phyloP scores from a whole-genome alignment of 1,284 basidiomycete genomes.

The Leccinum fallax region DNA sequence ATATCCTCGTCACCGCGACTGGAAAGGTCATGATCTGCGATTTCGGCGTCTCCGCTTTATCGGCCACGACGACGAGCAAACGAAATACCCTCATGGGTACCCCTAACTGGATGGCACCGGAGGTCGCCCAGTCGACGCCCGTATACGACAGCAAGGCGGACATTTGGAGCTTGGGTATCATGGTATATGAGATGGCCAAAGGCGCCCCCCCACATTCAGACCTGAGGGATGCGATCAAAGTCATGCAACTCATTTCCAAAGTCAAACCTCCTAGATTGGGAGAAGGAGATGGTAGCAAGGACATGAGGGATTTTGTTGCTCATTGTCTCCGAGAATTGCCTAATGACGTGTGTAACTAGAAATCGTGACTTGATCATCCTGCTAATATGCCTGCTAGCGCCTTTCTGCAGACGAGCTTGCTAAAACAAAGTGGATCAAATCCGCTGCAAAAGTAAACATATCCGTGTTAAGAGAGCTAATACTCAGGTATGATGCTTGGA shows the following conservation, averaged over 20 bases:
- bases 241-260: constrained; percentile 90
- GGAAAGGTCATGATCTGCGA: constrained; percentile 94
- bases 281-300: constrained; percentile 79
- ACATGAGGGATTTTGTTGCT: constrained; percentile 89
- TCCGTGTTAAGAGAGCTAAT: constrained; percentile 85
- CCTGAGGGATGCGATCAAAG: constrained; percentile 80
- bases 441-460: constrained; percentile 67
- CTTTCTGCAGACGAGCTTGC: constrained; percentile 87
- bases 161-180: constrained; percentile 96
- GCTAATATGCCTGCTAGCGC: constrained; percentile 54
- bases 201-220: constrained; percentile 92
- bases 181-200: constrained; percentile 93
- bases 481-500: constrained; percentile 73
- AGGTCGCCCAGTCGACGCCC: constrained; percentile 87
- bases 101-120: constrained; percentile 99
- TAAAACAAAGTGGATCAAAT: constrained; percentile 94
- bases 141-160: constrained; percentile 95
- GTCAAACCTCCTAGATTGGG: constrained; percentile 81
- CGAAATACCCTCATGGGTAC: constrained; percentile 95
- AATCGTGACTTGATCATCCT: neutral
- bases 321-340: constrained; percentile 87
- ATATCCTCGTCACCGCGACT: constrained; percentile 85
- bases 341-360: constrained; percentile 57
- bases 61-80: constrained; percentile 86
- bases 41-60: constrained; percentile 94